Evolutionary conservation across 352 stramenopile species (phyloP), one percentile per base, ranked within the genome.

Genomic region (Phytopythium oedochilum): DNA sequence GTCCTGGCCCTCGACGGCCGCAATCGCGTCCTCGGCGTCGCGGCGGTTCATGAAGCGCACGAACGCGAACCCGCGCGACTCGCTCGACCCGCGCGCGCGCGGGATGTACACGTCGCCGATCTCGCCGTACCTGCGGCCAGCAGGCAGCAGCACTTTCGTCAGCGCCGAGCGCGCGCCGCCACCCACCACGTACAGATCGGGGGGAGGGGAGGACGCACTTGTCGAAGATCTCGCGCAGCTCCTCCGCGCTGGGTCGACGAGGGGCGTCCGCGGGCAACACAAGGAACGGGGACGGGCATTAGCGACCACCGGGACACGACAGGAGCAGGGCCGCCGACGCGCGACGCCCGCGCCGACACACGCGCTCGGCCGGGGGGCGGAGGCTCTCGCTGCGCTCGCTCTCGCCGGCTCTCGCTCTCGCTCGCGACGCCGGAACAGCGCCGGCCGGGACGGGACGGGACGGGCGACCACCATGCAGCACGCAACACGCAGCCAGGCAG

Each of bases 41-140:
- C 86, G 78, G 66, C 92, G 90, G 61, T 94, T 74, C 59, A 93
- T 57, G 63, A 92, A 97, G 12, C 85, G 80, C 40, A 97, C 88
- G 66, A 97, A 97, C 36, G 84, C 85, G 45, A 91, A 94, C 18
- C 80, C 80, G 49, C 75, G 75, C 59, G 81, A 87, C 66, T 95
- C 89, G 55, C 79, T 89, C 40, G 83, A 87, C 43, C 64, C 64
- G 48, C 82, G 78, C 26, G 83, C 77, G 50, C 82, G 82, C 20
- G 83, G 83, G 56, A 93, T 91, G 73, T 93, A 91, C 44, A 90
- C 78, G 55, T 93, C 83, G 8, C 83, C 79, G 62, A 93, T 84
- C 51, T 93, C 83, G 28, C 83, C 76, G 52, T 70, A 77, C 55
- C 66, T 83, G 31, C 46, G 14, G n/a, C n/a, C n/a, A n/a, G n/a